Conservation (phyloP, 2,329 filamentous ascomycete species). For the Nigrospora oryzae region DNA sequence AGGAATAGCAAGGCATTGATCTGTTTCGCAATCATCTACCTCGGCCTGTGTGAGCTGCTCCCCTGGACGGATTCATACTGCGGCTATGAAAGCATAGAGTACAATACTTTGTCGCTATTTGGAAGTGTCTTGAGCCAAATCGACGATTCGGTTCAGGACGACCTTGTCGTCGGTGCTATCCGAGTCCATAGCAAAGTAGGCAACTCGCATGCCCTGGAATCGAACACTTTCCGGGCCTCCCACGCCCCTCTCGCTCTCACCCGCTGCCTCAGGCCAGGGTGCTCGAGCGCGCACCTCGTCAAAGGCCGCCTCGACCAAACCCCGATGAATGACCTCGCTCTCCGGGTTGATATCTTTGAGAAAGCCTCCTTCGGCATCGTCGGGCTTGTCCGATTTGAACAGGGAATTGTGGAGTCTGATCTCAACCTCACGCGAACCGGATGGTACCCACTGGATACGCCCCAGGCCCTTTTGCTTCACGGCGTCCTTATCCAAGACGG, state of each 20-base stretch:
- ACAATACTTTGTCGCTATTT: too few species aligned
- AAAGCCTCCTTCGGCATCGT: slow-evolving; percentile 70
- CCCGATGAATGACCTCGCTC: slow-evolving; percentile 74
- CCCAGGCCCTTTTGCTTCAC: slow-evolving; percentile 31
- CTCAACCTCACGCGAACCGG: slow-evolving; percentile 60
- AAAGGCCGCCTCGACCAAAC: slow-evolving; percentile 76
- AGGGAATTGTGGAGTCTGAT: slow-evolving; percentile 73
- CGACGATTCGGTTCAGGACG: slow-evolving; percentile 82
- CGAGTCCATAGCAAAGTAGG: slow-evolving; percentile 74
- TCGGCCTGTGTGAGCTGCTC: too few species aligned
- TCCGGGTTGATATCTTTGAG: slow-evolving; percentile 77
- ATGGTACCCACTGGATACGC: slow-evolving; percentile 78
- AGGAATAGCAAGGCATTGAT: too few species aligned
- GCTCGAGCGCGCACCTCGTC: slow-evolving; percentile 65
- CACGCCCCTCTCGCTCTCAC: slow-evolving; percentile 54
- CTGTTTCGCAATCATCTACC: too few species aligned
- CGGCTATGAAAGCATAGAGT: too few species aligned
- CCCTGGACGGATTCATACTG: too few species aligned
- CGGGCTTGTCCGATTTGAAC: slow-evolving; percentile 81
- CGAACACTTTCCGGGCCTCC: slow-evolving; percentile 66
- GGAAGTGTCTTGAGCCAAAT: too few species aligned
- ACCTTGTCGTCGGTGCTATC: slow-evolving; percentile 74
- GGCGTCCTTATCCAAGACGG: slow-evolving; percentile 58
- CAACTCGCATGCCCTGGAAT: slow-evolving; percentile 87
- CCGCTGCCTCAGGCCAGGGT: slow-evolving; percentile 74